Conservation (phyloP, 1,284 basidiomycete species). For the Flammula alnicola region DNA sequence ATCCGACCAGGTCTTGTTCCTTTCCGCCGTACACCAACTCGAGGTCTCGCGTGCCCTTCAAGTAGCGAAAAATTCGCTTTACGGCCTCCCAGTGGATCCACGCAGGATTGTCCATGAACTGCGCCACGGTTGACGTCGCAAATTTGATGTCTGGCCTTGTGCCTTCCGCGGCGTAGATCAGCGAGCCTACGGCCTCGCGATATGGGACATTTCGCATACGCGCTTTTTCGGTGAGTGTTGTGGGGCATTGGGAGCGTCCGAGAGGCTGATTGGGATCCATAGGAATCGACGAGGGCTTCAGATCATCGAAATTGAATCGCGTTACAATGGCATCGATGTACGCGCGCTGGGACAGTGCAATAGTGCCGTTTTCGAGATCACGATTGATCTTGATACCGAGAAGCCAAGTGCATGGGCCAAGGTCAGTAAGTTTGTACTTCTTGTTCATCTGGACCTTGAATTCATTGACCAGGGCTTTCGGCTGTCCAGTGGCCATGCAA, state of each 20-base stretch:
- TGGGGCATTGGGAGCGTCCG: conserved; percentile 2
- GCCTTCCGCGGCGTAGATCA: conserved; percentile 9
- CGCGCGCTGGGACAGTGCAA: conserved; percentile 9
- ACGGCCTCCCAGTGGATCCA: conserved; percentile 10
- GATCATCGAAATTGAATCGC: background rate
- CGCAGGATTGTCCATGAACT: background rate
- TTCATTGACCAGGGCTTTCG: background rate
- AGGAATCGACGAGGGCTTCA: conserved; percentile 17
- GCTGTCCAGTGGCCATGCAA: conserved; percentile 1
- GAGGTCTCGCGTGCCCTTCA: conserved; percentile 1
- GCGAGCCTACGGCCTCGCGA: conserved; percentile 8
- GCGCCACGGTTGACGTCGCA: background rate
- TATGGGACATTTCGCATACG: conserved; percentile 9
- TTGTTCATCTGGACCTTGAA: conserved; percentile 7
- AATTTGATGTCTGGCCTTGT: conserved; percentile 13
- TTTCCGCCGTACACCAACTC: conserved; percentile 9
- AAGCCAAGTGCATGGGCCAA: conserved; percentile 14
- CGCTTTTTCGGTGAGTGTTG: background rate
- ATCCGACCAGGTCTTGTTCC: background rate
- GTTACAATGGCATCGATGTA: conserved; percentile 13
- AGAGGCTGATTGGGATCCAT: conserved; percentile 8
- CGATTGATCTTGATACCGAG: conserved; percentile 16
- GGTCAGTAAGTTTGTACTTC: conserved; percentile 7
- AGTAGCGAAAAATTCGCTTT: conserved; percentile 13
- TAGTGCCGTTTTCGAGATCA: conserved; percentile 6